A percentile compares a stretch with the other conserved stretches of the same genome.
Evolutionary conservation across 2,329 filamentous ascomycete genomes (phyloP).

Genomic region (Hymenoscyphus infarciens): DNA sequence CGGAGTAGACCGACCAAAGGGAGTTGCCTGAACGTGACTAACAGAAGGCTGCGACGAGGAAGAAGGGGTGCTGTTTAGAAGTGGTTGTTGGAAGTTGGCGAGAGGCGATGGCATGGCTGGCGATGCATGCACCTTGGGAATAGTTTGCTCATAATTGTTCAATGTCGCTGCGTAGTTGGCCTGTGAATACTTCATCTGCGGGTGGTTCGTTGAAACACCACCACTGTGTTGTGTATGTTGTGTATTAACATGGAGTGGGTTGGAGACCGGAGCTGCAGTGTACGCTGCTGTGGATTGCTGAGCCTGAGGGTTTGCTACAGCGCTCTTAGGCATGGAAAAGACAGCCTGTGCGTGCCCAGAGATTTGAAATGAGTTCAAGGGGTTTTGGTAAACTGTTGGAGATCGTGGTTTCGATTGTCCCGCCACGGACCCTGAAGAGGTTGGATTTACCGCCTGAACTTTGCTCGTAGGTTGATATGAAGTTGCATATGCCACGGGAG

Average conservation of each 20-base stretch:
- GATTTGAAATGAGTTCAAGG: background rate
- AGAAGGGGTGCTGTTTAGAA: background rate
- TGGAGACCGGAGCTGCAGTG: background rate
- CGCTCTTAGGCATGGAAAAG: background rate
- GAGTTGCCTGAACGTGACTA: background rate
- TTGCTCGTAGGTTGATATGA: background rate
- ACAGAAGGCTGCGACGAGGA: background rate
- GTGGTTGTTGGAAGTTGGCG: background rate
- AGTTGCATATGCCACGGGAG: background rate
- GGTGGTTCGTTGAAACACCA: background rate
- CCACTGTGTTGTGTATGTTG: background rate
- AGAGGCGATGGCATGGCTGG: background rate
- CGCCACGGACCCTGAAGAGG: background rate
- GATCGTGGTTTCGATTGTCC: background rate
- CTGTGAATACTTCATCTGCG: background rate
- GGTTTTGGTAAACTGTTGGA: background rate
- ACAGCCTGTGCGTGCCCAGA: background rate
- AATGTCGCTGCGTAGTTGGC: background rate
- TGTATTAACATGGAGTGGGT: background rate
- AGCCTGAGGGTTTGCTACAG: constrained; percentile 1
- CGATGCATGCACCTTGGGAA: background rate
- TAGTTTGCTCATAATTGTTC: background rate
- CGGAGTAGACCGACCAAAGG: background rate
- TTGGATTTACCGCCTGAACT: background rate
- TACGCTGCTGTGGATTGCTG: background rate